Evolutionary conservation across 1,284 basidiomycete species (phyloP).

Genomic region (Ustilago xerochloae): DNA sequence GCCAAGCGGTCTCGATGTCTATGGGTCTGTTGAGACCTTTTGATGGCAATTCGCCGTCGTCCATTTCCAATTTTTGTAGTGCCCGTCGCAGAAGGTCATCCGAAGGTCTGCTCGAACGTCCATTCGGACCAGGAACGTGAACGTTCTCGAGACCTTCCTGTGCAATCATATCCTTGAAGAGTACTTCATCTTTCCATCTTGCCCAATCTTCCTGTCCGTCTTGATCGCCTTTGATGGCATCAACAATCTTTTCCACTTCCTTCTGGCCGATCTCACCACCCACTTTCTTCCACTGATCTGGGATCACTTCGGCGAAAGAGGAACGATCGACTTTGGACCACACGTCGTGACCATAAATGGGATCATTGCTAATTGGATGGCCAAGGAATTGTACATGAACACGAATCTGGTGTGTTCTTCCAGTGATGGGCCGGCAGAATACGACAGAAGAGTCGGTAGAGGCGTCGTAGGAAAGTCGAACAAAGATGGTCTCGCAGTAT

Average conservation of each 20-base stretch:
- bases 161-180: constrained; percentile 59
- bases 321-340: constrained; percentile 59
- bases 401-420: constrained; percentile 87
- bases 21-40: constrained; percentile 42
- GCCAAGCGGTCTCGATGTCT: constrained; percentile 50
- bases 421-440: constrained; percentile 74
- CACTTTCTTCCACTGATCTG: constrained; percentile 60
- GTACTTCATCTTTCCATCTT: constrained; percentile 65
- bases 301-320: constrained; percentile 51
- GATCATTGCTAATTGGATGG: constrained; percentile 80
- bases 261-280: constrained; percentile 60
- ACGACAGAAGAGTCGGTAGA: constrained; percentile 87
- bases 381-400: constrained; percentile 97
- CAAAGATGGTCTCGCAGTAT: constrained; percentile 87
- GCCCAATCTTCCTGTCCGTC: constrained; percentile 66
- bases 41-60: constrained; percentile 28
- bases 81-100: constrained; percentile 42
- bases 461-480: constrained; percentile 83
- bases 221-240: constrained; percentile 63
- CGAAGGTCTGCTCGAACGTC: constrained; percentile 39
- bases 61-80: constrained; percentile 30
- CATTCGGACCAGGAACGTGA: constrained; percentile 62
- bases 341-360: constrained; percentile 68
- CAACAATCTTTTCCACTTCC: constrained; percentile 61
- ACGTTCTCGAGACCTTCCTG: constrained; percentile 58